A percentile compares a stretch with the other conserved stretches of the same genome.
phyloP scores from a whole-genome alignment of 2,329 filamentous ascomycete species.

The Torrubiella hemipterigena region DNA sequence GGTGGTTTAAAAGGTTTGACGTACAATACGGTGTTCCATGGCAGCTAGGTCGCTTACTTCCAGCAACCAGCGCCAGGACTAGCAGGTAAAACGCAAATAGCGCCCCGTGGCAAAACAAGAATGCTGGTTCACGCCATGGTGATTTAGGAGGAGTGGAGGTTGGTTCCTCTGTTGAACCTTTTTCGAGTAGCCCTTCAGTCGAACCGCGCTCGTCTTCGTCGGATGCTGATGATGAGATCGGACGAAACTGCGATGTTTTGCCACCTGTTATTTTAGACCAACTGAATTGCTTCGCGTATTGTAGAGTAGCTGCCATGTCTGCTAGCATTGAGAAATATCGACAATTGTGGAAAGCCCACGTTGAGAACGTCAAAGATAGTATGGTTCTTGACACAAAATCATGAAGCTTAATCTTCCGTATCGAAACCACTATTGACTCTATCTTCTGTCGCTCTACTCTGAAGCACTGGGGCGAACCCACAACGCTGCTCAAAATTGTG shows the following conservation, averaged over 20 bases:
- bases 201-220: slow-evolving; percentile 2
- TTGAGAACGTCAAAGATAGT: too few relatives aligned
- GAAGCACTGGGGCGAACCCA: too few relatives aligned
- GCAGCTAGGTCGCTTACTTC: neutral
- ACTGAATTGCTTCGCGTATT: slow-evolving; percentile 3
- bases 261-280: slow-evolving; percentile 3
- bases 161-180: neutral
- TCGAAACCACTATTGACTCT: too few relatives aligned
- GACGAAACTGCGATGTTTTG: neutral
- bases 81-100: slow-evolving; percentile 2
- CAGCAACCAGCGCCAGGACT: slow-evolving; percentile 1
- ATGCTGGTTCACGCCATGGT: slow-evolving; percentile 1
- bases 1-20: too few relatives aligned
- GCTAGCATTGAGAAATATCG: neutral
- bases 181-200: slow-evolving; percentile 2
- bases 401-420: too few relatives aligned
- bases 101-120: slow-evolving; percentile 1
- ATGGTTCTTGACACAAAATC: too few relatives aligned
- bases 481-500: too few relatives aligned
- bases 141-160: neutral
- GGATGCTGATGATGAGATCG: neutral
- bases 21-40: too few relatives aligned
- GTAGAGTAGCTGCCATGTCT: slow-evolving; percentile 3
- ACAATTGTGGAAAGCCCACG: too few relatives aligned
- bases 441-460: too few relatives aligned